A percentile compares a stretch with the other conserved stretches of the same genome.
Conservation (phyloP, 495 filamentous ascomycete genomes). For the Hypoxylon subgilvum region DNA sequence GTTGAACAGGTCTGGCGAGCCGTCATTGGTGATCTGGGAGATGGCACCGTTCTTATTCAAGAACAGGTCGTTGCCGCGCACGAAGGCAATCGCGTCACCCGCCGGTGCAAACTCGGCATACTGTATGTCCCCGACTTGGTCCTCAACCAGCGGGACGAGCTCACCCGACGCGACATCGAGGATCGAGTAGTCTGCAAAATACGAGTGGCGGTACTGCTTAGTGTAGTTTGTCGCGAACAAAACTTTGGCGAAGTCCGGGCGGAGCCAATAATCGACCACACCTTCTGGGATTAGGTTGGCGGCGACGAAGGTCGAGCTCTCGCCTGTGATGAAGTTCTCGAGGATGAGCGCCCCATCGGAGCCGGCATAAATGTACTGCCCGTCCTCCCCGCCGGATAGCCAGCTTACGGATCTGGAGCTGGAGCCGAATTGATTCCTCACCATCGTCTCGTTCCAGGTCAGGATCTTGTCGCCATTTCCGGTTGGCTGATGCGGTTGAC, state of each 20-base stretch:
- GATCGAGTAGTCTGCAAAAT: constrained; percentile 62
- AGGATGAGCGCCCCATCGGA: constrained; percentile 53
- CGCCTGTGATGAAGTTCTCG: constrained; percentile 56
- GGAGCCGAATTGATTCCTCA: constrained; percentile 37
- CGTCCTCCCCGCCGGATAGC: constrained; percentile 50
- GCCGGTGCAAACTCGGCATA: constrained; percentile 58
- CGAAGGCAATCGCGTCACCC: constrained; percentile 60
- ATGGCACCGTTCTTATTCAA: constrained; percentile 55
- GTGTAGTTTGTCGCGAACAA: constrained; percentile 62
- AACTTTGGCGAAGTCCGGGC: constrained; percentile 51
- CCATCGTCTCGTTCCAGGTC: constrained; percentile 52
- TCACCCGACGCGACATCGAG: constrained; percentile 55
- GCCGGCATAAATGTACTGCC: constrained; percentile 55
- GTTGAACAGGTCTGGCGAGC: constrained; percentile 61
- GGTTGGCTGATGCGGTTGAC: constrained; percentile 47
- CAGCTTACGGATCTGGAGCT: constrained; percentile 52
- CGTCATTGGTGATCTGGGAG: constrained; percentile 60
- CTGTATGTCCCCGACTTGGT: constrained; percentile 61
- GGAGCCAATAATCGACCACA: constrained; percentile 45
- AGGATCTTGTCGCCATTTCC: constrained; percentile 49
- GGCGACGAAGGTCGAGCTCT: constrained; percentile 53
- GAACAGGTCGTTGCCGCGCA: constrained; percentile 62
- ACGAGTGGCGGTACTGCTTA: constrained; percentile 64
- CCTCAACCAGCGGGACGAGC: constrained; percentile 51
- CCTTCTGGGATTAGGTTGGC: constrained; percentile 45